phyloP scores from a whole-genome alignment of 768 basidiomycete genomes.

The Coprinellus micaceus region DNA sequence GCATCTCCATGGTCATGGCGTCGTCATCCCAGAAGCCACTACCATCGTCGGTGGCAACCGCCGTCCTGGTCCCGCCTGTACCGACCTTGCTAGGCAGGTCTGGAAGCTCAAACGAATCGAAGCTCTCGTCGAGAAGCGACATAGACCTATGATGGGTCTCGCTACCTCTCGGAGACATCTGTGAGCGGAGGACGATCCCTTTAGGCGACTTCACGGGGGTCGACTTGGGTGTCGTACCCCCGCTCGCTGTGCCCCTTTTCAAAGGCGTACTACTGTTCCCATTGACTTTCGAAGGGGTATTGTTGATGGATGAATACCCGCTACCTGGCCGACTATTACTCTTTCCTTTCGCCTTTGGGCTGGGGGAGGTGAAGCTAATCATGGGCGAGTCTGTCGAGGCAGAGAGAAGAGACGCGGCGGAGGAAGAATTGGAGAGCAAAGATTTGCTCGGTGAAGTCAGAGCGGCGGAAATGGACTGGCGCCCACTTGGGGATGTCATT shows the following conservation, averaged over 20 bases:
- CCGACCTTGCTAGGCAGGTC: slow-evolving; percentile 15
- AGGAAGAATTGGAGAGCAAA: slow-evolving; percentile 24
- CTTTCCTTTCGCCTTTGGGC: slow-evolving; percentile 29
- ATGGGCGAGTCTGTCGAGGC: slow-evolving; percentile 26
- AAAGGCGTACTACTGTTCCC: slow-evolving; percentile 9
- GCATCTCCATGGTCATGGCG: slow-evolving; percentile 68
- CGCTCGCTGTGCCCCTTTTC: slow-evolving; percentile 9
- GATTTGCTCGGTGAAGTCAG: slow-evolving; percentile 16
- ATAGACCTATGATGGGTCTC: slow-evolving; percentile 7
- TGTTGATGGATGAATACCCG: slow-evolving; percentile 29
- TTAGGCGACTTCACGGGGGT: slow-evolving; percentile 16
- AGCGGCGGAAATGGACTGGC: slow-evolving; percentile 9
- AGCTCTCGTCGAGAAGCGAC: slow-evolving; percentile 12
- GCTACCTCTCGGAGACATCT: slow-evolving; percentile 12
- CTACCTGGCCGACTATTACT: slow-evolving; percentile 5
- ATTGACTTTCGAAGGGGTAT: slow-evolving; percentile 21
- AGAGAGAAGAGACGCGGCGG: slow-evolving; percentile 21
- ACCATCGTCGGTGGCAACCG: slow-evolving; percentile 26
- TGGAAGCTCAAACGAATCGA: background rate
- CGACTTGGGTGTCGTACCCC: slow-evolving; percentile 16
- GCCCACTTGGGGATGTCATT: slow-evolving; percentile 33
- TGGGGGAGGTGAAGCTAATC: slow-evolving; percentile 38
- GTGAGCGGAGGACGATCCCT: background rate
- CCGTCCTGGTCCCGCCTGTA: slow-evolving; percentile 25
- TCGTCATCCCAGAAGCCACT: slow-evolving; percentile 41